Percentiles rank a stretch among this genome's conserved stretches.
These are phyloP conservation scores for Saccharomyces hybrid DNA, from an alignment of 1,139 yeast genomes.

Conservation along the genomic window DNA sequence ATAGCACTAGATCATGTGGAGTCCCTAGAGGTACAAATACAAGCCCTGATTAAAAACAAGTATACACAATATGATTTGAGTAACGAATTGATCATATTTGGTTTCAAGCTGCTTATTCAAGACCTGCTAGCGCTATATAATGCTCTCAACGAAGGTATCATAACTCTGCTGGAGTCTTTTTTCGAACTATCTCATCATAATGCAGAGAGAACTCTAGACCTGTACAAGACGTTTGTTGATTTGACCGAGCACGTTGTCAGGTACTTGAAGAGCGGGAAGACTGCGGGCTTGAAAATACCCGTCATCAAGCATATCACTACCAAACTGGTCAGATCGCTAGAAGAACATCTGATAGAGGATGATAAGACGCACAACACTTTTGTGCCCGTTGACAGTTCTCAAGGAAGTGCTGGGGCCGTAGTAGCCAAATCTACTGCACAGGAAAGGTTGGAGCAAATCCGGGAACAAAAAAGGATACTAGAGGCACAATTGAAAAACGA, in stretches of 20 bases:
- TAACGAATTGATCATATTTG: conserved; percentile 75
- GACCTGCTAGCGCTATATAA: conserved; percentile 82
- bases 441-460: conserved; percentile 22
- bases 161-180: conserved; percentile 83
- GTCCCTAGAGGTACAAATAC: conserved; percentile 75
- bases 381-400: conserved; percentile 11
- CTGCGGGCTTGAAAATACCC: conserved; percentile 86
- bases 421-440: conserved; percentile 17
- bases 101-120: conserved; percentile 78
- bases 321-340: conserved; percentile 78
- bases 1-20: conserved; percentile 56
- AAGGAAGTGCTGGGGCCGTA: conserved; percentile 5
- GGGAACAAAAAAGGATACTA: conserved; percentile 25
- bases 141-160: conserved; percentile 88
- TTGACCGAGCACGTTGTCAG: conserved; percentile 84
- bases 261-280: conserved; percentile 81
- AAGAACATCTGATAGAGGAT: conserved; percentile 48
- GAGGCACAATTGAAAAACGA: conserved; percentile 27
- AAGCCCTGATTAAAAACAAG: conserved; percentile 63
- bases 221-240: conserved; percentile 78
- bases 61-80: conserved; percentile 61
- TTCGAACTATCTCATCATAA: conserved; percentile 84
- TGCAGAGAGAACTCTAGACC: conserved; percentile 77
- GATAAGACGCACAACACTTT: conserved; percentile 12
- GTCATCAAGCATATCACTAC: conserved; percentile 98